A percentile compares a stretch with the other conserved stretches of the same genome.
Evolutionary conservation across 129 eudicot species (phyloP).

Genomic region (Oenanthe sinensis): DNA sequence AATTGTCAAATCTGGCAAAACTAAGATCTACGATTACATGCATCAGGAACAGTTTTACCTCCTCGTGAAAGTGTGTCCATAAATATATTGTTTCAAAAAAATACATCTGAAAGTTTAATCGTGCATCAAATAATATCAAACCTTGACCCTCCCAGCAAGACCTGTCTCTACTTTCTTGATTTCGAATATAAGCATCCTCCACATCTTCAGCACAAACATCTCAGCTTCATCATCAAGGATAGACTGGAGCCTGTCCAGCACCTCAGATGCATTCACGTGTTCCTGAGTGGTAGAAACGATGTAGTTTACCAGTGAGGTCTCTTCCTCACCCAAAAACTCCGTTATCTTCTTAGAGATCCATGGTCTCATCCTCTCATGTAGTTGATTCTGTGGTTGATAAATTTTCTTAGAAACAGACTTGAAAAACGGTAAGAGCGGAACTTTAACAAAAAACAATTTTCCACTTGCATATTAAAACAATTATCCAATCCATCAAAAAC

Average conservation of each 20-base stretch:
- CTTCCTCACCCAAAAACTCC: conserved; percentile 89
- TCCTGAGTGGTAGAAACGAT: conserved; percentile 84
- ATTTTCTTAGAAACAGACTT: not conserved
- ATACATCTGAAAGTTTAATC: not conserved
- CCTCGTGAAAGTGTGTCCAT: not conserved
- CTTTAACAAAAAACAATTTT: not conserved
- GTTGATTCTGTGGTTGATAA: conserved; percentile 42
- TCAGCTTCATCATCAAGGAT: conserved; percentile 92
- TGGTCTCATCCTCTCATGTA: conserved; percentile 92
- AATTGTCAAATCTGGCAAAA: not conserved
- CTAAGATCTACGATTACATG: not conserved
- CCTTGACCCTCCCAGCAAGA: conserved; percentile 44
- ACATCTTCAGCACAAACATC: conserved; percentile 96
- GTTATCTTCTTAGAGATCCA: conserved; percentile 96
- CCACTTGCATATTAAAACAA: not conserved
- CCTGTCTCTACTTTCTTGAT: conserved; percentile 84
- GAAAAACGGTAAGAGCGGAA: not conserved
- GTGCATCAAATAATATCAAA: conserved; percentile 22
- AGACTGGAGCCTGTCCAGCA: conserved; percentile 68
- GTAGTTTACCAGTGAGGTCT: conserved; percentile 73
- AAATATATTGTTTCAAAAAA: not conserved
- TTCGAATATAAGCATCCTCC: conserved; percentile 98
- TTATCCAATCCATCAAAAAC: not conserved
- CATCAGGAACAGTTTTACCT: not conserved
- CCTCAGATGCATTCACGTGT: conserved; percentile 70